Percentiles rank a stretch among this genome's conserved stretches.
These are phyloP conservation scores for Anthostomella pinea DNA, from an alignment of 2,329 filamentous ascomycete species.

Conservation along the genomic window DNA sequence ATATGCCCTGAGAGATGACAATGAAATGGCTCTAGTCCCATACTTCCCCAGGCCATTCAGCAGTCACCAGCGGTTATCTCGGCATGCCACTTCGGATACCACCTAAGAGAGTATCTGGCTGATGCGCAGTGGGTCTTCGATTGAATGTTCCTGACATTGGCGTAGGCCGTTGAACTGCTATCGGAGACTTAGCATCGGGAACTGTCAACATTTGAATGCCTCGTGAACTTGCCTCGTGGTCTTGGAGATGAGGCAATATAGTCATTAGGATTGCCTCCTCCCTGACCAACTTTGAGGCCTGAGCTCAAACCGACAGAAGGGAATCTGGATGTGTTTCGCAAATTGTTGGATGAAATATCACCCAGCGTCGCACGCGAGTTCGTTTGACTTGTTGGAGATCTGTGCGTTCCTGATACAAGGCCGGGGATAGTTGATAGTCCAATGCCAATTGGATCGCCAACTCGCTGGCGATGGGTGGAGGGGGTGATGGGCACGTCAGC, in stretches of 20 bases:
- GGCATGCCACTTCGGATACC: constrained; percentile 15
- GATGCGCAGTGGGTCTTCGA: constrained; percentile 12
- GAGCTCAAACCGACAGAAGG: constrained; percentile 29
- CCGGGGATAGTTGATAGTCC: constrained; percentile 32
- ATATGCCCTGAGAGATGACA: not conserved
- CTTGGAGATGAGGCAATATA: constrained; percentile 17
- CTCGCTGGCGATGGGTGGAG: constrained; percentile 32
- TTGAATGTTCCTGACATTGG: constrained; percentile 16
- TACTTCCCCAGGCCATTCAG: not conserved
- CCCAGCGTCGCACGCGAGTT: constrained; percentile 16
- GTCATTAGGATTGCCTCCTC: constrained; percentile 11
- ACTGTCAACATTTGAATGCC: constrained; percentile 7
- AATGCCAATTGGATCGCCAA: constrained; percentile 21
- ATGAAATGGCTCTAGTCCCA: not conserved
- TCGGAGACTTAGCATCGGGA: no score
- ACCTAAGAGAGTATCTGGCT: constrained; percentile 13
- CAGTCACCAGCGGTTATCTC: not conserved
- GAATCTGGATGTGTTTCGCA: constrained; percentile 16
- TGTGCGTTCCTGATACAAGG: constrained; percentile 29
- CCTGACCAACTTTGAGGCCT: constrained; percentile 28
- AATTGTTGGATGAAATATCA: constrained; percentile 13
- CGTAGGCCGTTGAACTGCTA: constrained; percentile 22
- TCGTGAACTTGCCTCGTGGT: constrained; percentile 17
- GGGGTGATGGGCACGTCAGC: constrained; percentile 33
- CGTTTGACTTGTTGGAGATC: constrained; percentile 17